Base-by-base conservation (phyloP, 371 early-diverging fungal species). In the Apophysomyces ossiformis region DNA sequence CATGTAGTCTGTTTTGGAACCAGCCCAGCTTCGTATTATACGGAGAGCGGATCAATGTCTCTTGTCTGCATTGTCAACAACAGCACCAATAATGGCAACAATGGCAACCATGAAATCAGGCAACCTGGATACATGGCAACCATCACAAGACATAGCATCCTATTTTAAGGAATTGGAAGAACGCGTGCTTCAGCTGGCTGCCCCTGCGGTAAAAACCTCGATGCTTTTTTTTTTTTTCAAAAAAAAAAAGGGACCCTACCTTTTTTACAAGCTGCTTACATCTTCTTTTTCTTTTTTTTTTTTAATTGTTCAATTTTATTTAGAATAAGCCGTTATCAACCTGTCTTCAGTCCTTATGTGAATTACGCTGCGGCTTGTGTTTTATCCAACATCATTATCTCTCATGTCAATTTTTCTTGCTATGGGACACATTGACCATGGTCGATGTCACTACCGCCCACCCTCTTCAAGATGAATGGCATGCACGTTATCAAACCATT, bases 321-420 rank as follows among this genome's bases (percentile, higher is more conserved):
- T 26, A 26, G 32, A 45, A 13, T 7, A 45, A 45, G 16, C 16
- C 12, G 6, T 45, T 12, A 16, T 15, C n/a, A 64, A 1, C 32
- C 32, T 66, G 61, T 37, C 47, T 66, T 1, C 67, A 57, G n/a
- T 45, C 39, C 21, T 26, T 66, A 1, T 66, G 67, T 36, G 61
- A 57, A 11, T 54, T 60, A 61, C 61, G 61, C 7, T 41, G 61
- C 35, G 61, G 61, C 18, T 16, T 66, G 6, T 61, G 36, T 54
- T n/a, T 60, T 26, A 26, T 26, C 2, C 60, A 56, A 8, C 61
- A 66, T 13, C 67, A 66, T 7, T 66, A 66, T 36, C 13, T 61
- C 18, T 56, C 60, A 12, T 54, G 61, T 38, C 67, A 66, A 57
- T 56, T 66, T 39, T n/a, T 43, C 5, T 54, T 66, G 0, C 43